Evolutionary conservation across 1,284 basidiomycete species (phyloP), one percentile per base, ranked within the genome.

Genomic region (Apiotrichum laibachii): DNA sequence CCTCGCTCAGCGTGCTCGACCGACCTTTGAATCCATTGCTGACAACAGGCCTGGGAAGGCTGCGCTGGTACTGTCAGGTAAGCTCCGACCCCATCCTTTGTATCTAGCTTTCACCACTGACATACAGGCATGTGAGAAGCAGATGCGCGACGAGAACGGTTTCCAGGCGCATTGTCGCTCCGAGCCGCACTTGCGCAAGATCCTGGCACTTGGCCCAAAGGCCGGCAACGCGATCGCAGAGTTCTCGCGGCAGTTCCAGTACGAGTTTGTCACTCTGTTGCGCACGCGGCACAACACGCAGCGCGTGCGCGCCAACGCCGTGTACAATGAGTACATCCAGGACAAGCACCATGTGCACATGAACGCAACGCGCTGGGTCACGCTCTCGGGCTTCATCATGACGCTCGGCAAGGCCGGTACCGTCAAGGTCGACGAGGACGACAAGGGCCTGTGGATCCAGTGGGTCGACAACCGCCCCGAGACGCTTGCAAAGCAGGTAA

Each of bases 301-400:
- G 75, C 89, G 93, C 51, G 91, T 96, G 31, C 85, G 87, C 64
- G 92, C 92, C 42, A 99, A 99, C 75, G 87, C 86, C 53, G 95
- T 99, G 18, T 99, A 99, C 73, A 94, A 99, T 79, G 96, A 99
- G 77, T 94, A 91, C 79, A 99, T 99, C 67, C 85, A 90, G 61
- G 95, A 98, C 80, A 94, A 95, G 78, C 78, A 84, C 53, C 96
- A 99, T 77, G 82, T 94, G 26, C 96, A 99, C 81, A 99, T 99
- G 96, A 99, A 99, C 79, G 82, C 94, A 7, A 99, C 96, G 12
- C 86, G 91, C 61, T 99, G 96, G 94, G 90, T 96, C 26, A 96
- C 95, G 12, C 83, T 99, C 61, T 90, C 90, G 13, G 95, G 96
- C 71, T 99, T 99, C 69, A 83, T 86, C 70, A 93, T 95, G 77